phyloP scores from a whole-genome alignment of 768 basidiomycete species.

The Psilocybe cyanescens region DNA sequence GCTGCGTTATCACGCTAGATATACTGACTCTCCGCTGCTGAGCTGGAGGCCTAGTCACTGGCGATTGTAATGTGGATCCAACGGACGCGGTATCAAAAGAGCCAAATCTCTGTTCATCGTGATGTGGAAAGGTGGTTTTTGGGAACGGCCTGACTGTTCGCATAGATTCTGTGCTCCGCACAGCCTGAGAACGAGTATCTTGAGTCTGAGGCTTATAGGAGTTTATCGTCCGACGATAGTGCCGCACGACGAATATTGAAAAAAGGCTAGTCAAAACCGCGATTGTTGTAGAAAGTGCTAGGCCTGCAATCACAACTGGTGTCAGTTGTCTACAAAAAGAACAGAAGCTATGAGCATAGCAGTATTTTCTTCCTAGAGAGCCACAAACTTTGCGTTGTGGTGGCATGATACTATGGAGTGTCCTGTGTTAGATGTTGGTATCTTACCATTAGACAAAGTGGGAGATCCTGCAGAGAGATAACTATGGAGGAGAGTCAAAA shows the following conservation, averaged over 20 bases:
- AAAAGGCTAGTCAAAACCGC: constrained; percentile 12
- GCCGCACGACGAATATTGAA: constrained; percentile 10
- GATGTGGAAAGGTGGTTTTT: neutral
- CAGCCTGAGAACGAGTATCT: neutral
- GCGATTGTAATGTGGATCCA: no score
- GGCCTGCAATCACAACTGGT: constrained; percentile 18
- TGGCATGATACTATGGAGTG: no score
- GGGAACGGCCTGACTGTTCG: neutral
- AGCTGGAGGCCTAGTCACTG: neutral
- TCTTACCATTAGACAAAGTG: neutral
- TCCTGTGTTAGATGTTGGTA: no score
- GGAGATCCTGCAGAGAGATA: neutral
- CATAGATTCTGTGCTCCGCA: no score
- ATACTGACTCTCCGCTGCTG: neutral
- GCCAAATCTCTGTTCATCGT: neutral
- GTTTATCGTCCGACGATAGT: neutral
- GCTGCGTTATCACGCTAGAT: neutral
- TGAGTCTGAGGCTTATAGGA: neutral
- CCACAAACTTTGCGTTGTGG: neutral
- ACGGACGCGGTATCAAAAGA: neutral
- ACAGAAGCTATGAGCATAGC: neutral
- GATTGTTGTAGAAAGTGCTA: constrained; percentile 14
- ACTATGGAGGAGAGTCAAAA: neutral
- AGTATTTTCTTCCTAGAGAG: neutral
- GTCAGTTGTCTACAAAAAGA: neutral